Percentiles rank a stretch among this genome's conserved stretches.
Conservation (phyloP, 192 early-diverging fungal species). For the Podila epigama region DNA sequence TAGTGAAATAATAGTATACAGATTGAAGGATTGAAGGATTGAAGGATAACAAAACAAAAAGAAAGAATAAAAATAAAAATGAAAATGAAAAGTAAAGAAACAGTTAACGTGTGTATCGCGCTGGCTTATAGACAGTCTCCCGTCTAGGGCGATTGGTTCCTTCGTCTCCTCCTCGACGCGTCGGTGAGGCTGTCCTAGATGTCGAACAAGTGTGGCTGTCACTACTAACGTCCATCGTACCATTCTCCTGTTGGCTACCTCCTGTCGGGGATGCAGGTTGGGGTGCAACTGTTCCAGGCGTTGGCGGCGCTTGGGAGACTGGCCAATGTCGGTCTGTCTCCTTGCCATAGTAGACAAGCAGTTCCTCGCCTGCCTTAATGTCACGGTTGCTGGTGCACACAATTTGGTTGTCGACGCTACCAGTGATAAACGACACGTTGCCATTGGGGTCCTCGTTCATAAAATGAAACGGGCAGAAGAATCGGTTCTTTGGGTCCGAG, state of each 20-base stretch:
- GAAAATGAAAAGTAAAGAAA: background rate
- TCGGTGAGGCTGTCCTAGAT: slow-evolving; percentile 15
- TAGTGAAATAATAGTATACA: background rate
- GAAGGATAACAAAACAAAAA: background rate
- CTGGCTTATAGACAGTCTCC: slow-evolving; percentile 36
- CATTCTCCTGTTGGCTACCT: background rate
- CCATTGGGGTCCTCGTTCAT: slow-evolving; percentile 76
- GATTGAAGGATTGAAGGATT: background rate
- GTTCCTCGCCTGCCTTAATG: slow-evolving; percentile 79
- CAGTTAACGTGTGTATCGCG: slow-evolving; percentile 25
- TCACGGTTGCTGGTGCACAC: slow-evolving; percentile 77
- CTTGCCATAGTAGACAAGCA: slow-evolving; percentile 87
- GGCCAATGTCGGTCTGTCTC: slow-evolving; percentile 86
- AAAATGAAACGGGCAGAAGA: slow-evolving; percentile 92
- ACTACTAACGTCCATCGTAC: background rate
- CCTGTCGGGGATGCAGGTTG: background rate
- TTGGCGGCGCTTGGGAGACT: background rate
- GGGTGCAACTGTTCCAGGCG: background rate
- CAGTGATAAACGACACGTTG: slow-evolving; percentile 82
- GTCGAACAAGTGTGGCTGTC: slow-evolving; percentile 7
- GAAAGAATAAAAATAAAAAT: background rate
- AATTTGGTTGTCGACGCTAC: slow-evolving; percentile 85
- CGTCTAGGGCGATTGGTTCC: slow-evolving; percentile 27
- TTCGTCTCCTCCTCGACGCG: slow-evolving; percentile 1
- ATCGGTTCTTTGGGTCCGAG: slow-evolving; percentile 60